Percentiles rank a stretch among this genome's conserved stretches.
These are phyloP conservation scores for Nakaseomyces glabratus DNA, from an alignment of 1,139 yeast genomes.

Conservation along the genomic window DNA sequence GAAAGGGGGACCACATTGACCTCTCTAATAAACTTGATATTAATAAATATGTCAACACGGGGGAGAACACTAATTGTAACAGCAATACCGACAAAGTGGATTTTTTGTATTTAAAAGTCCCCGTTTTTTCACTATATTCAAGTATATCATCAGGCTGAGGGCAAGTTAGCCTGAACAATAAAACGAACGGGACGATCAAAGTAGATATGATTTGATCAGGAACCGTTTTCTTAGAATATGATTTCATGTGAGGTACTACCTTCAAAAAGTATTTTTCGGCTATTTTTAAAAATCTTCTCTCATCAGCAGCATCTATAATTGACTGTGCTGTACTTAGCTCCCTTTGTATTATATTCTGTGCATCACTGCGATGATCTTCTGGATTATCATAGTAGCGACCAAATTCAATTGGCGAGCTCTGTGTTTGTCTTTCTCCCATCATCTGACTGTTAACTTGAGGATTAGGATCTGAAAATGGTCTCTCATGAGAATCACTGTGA, in stretches of 20 bases:
- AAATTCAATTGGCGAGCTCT: conserved; percentile 23
- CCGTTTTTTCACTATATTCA: conserved; percentile 14
- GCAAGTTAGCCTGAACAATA: conserved; percentile 25
- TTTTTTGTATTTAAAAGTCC: conserved; percentile 13
- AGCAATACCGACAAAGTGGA: conserved; percentile 15
- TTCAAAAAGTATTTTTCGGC: conserved; percentile 7
- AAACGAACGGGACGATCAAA: conserved; percentile 24
- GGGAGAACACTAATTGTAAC: conserved; percentile 21
- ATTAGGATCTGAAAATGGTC: no score
- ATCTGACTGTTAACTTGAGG: no score
- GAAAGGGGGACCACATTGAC: conserved; percentile 1
- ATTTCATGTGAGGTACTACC: conserved; percentile 23
- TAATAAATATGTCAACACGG: conserved; percentile 9
- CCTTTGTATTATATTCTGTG: conserved; percentile 9
- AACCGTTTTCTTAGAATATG: conserved; percentile 19
- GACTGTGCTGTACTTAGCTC: conserved; percentile 2
- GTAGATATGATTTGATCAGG: conserved; percentile 23
- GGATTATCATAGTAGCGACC: conserved; percentile 23
- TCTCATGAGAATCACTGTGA: no score
- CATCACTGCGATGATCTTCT: conserved; percentile 9
- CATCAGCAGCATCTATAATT: conserved; percentile 4
- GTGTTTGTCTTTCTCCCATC: conserved; percentile 5
- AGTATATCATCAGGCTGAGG: conserved; percentile 21
- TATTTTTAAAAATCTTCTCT: conserved; percentile 10
- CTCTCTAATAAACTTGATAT: background rate